Evolutionary conservation across 805 yeast genomes (phyloP), one percentile per base, ranked within the genome.

Genomic region (Yamadazyma sp.): DNA sequence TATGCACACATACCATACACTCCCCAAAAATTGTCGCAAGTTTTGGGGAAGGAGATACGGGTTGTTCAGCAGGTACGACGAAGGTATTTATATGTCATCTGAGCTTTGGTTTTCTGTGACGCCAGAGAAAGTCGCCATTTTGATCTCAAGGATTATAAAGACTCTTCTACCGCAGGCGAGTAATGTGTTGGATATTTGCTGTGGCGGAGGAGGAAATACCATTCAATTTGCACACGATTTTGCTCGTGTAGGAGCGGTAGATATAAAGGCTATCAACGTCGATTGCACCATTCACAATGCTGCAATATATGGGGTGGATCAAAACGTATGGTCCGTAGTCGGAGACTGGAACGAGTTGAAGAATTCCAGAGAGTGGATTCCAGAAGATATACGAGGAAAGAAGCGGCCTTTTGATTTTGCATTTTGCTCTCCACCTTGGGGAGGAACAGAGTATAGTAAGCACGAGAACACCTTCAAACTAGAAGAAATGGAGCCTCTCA

Each of bases 81-180:
- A 78, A 5, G 91, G 93, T 0, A 70, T 88, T 1, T 68, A 69
- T 37, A 67, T 90, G 64, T 82, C 84, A 1, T 65, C 75, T 11
- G 93, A 83, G 53, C 68, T 88, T 35, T 85, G 95, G 93, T 90
- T 71, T 57, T 82, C 91, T 39, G 95, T 88, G 4, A 90, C 98
- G 0, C 90, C 95, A 0, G 97, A 90, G 52, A 50, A 57, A 1
- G 63, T 85, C 1, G 93, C 96, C 1, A 59, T 63, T 5, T 78
- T 77, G 48, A 59, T 73, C 0, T 83, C 89, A 0, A 67, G 71
- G 37, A 71, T 77, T 40, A 59, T 81, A 12, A 57, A 64, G 35
- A 69, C 73, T 11, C 70, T 81, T 40, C 54, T 77, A 15, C 86
- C 81, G 0, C 52, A 70, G 0, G 71, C 77, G 2, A 46, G 45